Base-by-base conservation (phyloP, 768 basidiomycete genomes). In the Leccinum subgranulosum region DNA sequence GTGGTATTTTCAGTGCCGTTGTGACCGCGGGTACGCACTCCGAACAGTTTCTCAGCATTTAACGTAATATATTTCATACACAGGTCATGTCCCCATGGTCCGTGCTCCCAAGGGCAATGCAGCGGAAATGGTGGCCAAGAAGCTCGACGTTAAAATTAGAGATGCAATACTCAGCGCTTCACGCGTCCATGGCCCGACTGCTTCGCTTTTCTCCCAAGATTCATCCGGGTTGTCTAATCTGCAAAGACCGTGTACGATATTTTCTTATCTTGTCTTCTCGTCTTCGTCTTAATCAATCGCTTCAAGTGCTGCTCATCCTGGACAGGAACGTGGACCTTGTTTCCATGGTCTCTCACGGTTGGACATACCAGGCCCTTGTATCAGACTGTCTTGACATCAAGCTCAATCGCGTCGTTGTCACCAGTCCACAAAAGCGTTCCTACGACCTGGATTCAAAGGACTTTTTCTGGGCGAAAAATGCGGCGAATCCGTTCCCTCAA, bases 71-170 rank as follows among this genome's bases (percentile, higher is more conserved):
- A 50, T 55, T 51, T 11, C 31, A 51, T 23, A 15, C n/a, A 43
- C 41, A 43, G 41, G 41, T 0, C 41, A 19, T 10, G 41, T 19
- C n/a, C 41, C 41, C 10, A 43, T 43, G n/a, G 19, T 43, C 58
- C 88, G 97, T 31, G 88, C 91, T 56, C 97, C 97, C 21, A 79
- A 88, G 71, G 96, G 96, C 1, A 98, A 98, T 72, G 97, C 97
- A 5, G 97, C 95, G 19, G 97, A 99, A 74, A 97, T 98, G 95
- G 87, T 98, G n/a, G 95, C 95, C 9, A 89, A 94, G 75, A 97
- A 92, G 71, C 79, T 99, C 11, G 97, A 99, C 66, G 82, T 85
- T 14, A 93, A 92, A 73, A 88, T 98, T 64, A 79, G 96, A 51
- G 96, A 98, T 68, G 84, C 87, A 61, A 74, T 94, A 55, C 75